A percentile compares a stretch with the other conserved stretches of the same genome.
Conservation (phyloP, 192 early-diverging fungal genomes). For the Coemansia sp. region DNA sequence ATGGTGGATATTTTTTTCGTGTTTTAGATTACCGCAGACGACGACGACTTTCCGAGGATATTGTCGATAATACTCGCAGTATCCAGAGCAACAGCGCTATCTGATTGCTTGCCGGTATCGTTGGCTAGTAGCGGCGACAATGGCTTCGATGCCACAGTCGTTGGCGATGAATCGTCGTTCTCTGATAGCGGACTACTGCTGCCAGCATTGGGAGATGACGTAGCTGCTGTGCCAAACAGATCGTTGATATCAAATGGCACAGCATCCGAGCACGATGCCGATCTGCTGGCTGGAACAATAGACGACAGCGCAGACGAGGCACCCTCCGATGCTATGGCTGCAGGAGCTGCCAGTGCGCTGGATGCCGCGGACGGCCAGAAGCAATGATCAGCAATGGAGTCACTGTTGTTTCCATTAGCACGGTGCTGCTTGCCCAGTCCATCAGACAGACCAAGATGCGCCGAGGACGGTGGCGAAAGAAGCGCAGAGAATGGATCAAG, state of each 20-base stretch:
- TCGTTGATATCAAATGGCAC: slow-evolving; percentile 27
- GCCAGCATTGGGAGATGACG: not conserved
- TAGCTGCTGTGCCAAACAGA: slow-evolving; percentile 14
- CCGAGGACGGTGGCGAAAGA: slow-evolving; percentile 27
- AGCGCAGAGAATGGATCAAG: slow-evolving; percentile 39
- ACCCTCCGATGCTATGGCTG: not conserved
- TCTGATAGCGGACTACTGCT: not conserved
- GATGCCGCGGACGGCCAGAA: slow-evolving; percentile 14
- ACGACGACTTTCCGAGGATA: slow-evolving; percentile 14
- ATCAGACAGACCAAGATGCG: not conserved
- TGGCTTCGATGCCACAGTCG: not conserved
- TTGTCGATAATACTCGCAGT: slow-evolving; percentile 10
- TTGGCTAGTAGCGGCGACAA: not conserved
- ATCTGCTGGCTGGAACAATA: slow-evolving; percentile 14
- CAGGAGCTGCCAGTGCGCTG: not conserved
- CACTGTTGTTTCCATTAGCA: not conserved
- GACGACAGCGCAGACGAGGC: slow-evolving; percentile 5
- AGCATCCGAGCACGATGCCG: slow-evolving; percentile 5
- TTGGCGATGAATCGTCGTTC: not conserved
- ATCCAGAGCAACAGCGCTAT: not conserved
- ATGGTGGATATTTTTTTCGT: too few species aligned
- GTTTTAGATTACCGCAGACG: not conserved
- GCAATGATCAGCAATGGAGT: slow-evolving; percentile 5
- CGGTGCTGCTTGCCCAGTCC: not conserved
- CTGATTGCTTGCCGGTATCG: not conserved